Base-by-base conservation (phyloP, 1,139 yeast genomes). In the Spencermartinsiella ligniputridi region DNA sequence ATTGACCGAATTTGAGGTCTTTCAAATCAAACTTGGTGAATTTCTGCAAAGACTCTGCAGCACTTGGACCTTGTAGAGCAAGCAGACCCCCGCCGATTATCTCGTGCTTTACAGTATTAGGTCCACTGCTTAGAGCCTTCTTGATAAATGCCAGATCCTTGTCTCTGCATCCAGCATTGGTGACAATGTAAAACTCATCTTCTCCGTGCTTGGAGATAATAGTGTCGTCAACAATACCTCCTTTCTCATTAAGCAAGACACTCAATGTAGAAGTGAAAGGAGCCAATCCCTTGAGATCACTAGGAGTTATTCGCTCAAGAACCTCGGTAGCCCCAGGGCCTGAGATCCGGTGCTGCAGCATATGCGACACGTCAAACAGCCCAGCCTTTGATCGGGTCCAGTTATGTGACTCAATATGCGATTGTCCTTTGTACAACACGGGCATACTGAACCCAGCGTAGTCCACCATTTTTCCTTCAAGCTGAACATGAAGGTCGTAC, bases 401-500 rank as follows among this genome's bases (percentile, higher is more conserved):
- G 51, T 83, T 77, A 69, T 92, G 98, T 1, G 97, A 89, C 50
- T 89, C 95, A 40, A 88, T 81, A 64, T 90, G 97, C 3, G 88
- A 68, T 66, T 87, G 96, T 17, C 74, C 81, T 54, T 79, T 76
- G 70, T 90, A 92, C 39, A 88, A 68, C 11, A 92, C 90, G 1
- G 98, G 98, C 97, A 92, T 90, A 42, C 83, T 79, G 61, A 78
- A 92, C 15, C 97, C 97, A 21, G 97, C 97, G 67, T 87, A 92
- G 35, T 92, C 95, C 2, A 89, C 97, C 83, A 92, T 83, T 50
- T 86, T 89, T 12, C 90, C 98, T 3, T 90, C 92, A 41, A 80
- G 71, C 48, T 78, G 76, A 30, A 83, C 70, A 62, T 92, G 97
- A 34, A 89, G 74, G 51, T 83, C 89, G 62, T 83, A 78, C 41